Base-by-base conservation (phyloP, 2,329 filamentous ascomycete species). In the Fusarium stilboides region DNA sequence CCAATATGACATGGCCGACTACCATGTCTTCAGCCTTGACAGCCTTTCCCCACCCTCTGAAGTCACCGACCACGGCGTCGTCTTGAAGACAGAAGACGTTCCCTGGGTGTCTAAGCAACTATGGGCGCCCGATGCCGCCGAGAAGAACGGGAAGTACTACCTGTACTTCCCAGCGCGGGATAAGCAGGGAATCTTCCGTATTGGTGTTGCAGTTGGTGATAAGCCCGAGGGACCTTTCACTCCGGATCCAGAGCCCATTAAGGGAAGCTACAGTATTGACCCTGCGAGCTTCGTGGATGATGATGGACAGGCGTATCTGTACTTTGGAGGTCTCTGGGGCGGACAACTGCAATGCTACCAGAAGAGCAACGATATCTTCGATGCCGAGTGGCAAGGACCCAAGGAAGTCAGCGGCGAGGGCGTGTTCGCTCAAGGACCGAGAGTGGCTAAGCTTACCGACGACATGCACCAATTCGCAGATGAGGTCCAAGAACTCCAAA, bases 1-100 rank as follows among this genome's bases (percentile, higher is more conserved):
- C 81, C 92, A 94, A 78, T 94, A 94, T 78, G 92, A 93, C 82
- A 94, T 94, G 92, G 85, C 82, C 57, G 92, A 94, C 82, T 94
- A 94, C 84, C 92, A 94, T 79, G 92, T 94, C 77, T 90, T 94
- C 79, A 90, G 87, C 69, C 81, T 80, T 26, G 72, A 78, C 13
- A 82, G 81, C 28, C 79, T 88, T 60, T 85, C 88, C 57, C 82
- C 85, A 2, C 81, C 88, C 24, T 85, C 84, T 63, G 82, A 84
- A 19, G 90, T 94, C 4, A 89, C 85, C 20, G 92, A 94, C 81
- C 92, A 94, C 80, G 92, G 92, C 73, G 84, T 92, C 49, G 91
- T 86, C 15, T 86, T 95, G 40, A 84, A 83, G 55, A 82, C 86
- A 44, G 84, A 87, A 50, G 89, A 93, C 74, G 83, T 94, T 33